Evolutionary conservation across 768 basidiomycete species (phyloP).

Genomic region (Lentinula boryana): DNA sequence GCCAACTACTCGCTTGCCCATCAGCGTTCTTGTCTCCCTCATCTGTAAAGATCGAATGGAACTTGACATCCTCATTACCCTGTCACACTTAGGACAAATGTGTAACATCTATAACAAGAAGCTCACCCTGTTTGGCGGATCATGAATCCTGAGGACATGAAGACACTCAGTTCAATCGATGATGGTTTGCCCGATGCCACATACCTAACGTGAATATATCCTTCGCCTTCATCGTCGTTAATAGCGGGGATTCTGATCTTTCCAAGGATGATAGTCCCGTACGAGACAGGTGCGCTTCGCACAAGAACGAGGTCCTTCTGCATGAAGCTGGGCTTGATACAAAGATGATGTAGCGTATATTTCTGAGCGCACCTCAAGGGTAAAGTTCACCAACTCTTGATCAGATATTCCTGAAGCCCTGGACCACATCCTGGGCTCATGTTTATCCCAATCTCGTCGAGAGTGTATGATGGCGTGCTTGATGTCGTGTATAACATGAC

Average conservation of each 20-base stretch:
- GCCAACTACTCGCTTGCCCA: conserved; percentile 49
- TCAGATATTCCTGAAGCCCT: conserved; percentile 48
- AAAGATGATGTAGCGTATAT: neutral
- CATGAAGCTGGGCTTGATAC: neutral
- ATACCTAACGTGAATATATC: conserved; percentile 69
- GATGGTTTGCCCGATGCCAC: conserved; percentile 8
- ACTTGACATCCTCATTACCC: conserved; percentile 60
- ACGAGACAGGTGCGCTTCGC: conserved; percentile 52
- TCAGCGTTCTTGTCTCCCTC: conserved; percentile 43
- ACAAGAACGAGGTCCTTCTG: conserved; percentile 35
- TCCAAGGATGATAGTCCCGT: conserved; percentile 70
- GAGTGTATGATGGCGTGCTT: conserved; percentile 63
- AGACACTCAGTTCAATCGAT: neutral
- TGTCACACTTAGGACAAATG: conserved; percentile 15
- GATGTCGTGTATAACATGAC: conserved; percentile 44
- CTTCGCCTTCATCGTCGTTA: conserved; percentile 54
- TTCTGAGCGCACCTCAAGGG: conserved; percentile 33
- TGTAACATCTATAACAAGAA: neutral
- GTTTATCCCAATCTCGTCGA: conserved; percentile 64
- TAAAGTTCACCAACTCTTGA: conserved; percentile 44
- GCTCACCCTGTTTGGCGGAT: conserved; percentile 64
- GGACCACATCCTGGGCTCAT: conserved; percentile 44
- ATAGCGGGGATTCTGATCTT: conserved; percentile 70
- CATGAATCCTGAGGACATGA: conserved; percentile 51
- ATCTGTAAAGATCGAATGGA: conserved; percentile 68